phyloP scores from a whole-genome alignment of 108 stramenopile genomes.

The Nannochloropsis gaditana region DNA sequence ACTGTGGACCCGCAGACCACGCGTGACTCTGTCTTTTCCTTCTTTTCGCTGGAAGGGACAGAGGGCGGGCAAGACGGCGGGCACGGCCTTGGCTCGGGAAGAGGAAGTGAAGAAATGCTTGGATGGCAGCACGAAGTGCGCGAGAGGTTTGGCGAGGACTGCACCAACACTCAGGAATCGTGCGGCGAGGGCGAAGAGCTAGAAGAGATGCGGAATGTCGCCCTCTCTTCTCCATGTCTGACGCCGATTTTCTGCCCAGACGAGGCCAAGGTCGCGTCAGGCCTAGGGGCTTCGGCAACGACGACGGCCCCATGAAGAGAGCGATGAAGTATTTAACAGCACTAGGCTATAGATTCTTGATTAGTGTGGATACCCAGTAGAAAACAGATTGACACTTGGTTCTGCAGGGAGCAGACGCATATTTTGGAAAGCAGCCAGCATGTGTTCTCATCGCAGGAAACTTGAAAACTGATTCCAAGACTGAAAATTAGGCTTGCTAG shows the following conservation, averaged over 20 bases:
- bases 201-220: background rate
- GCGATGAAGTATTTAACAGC: background rate
- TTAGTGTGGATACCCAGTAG: background rate
- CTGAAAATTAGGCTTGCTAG: too few relatives aligned
- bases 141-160: too few relatives aligned
- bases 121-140: background rate
- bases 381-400: too few relatives aligned
- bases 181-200: background rate
- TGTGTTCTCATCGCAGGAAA: too few relatives aligned
- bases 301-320: background rate
- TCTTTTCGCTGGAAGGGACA: background rate
- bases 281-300: background rate
- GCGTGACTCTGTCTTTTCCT: background rate
- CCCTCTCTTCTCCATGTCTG: background rate
- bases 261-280: background rate
- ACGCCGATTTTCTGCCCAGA: background rate
- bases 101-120: background rate
- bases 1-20: slow-evolving; percentile 1
- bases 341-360: background rate
- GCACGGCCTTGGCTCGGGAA: background rate
- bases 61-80: background rate
- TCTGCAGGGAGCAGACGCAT: too few relatives aligned
- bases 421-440: too few relatives aligned
- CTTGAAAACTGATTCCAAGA: too few relatives aligned
- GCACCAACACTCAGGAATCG: background rate